Percentiles rank a stretch among this genome's conserved stretches.
These are phyloP conservation scores for Boehmeria nivea DNA, from an alignment of 306 rosid genomes.

Conservation along the genomic window DNA sequence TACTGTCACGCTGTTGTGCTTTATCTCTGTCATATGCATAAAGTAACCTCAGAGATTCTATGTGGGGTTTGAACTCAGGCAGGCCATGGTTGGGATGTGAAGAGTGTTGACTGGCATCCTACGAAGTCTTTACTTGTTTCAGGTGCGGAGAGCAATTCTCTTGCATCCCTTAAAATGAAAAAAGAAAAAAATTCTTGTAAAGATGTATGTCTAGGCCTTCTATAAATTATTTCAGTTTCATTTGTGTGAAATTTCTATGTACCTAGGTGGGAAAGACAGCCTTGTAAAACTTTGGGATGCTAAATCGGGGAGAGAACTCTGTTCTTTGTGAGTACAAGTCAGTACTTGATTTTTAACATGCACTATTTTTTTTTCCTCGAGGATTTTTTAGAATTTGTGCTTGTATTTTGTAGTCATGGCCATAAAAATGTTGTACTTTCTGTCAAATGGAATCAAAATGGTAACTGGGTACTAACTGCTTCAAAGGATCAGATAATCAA, in stretches of 20 bases:
- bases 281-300: constrained; percentile 99
- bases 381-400: constrained; percentile 21
- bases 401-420: constrained; percentile 72
- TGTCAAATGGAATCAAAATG: constrained; percentile 92
- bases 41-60: constrained; percentile 38
- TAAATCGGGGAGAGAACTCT: constrained; percentile 80
- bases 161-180: constrained; percentile 10
- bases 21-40: constrained; percentile 18
- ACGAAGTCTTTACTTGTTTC: constrained; percentile 89
- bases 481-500: constrained; percentile 88
- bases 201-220: background rate
- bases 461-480: constrained; percentile 85
- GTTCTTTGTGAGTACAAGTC: constrained; percentile 72
- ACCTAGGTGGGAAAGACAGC: constrained; percentile 87
- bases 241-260: constrained; percentile 17
- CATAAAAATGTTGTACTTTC: constrained; percentile 84
- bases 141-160: constrained; percentile 44
- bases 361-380: constrained; percentile 5
- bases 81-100: constrained; percentile 99
- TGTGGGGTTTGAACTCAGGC: constrained; percentile 84
- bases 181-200: background rate
- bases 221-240: constrained; percentile 9
- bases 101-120: constrained; percentile 99
- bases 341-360: constrained; percentile 15
- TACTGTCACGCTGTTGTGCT: background rate